Evolutionary conservation across 148 eudicot genomes (phyloP).

Genomic region (Amaranthus palmeri): DNA sequence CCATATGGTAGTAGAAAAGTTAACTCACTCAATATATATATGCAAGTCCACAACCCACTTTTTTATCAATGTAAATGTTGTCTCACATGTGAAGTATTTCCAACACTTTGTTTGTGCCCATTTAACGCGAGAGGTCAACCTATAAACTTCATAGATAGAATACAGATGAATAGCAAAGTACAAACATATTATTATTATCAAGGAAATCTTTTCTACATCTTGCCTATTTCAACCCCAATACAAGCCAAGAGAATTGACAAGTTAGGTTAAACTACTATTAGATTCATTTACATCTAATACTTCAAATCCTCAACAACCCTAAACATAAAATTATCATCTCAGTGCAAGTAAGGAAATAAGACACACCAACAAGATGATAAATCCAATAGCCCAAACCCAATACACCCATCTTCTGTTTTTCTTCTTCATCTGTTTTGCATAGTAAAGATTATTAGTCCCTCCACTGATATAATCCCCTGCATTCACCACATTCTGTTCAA

Average conservation of each 20-base stretch:
- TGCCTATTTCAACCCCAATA: neutral
- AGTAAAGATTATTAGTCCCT: slow-evolving; percentile 45
- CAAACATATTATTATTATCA: neutral
- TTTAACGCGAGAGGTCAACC: neutral
- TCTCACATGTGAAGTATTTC: too few relatives aligned
- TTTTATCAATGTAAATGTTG: too few relatives aligned
- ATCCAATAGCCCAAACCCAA: slow-evolving; percentile 45
- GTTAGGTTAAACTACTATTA: neutral
- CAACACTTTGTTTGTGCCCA: too few relatives aligned
- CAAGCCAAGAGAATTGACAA: slow-evolving; percentile 16
- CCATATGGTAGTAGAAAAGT: too few relatives aligned
- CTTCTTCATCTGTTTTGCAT: slow-evolving; percentile 77
- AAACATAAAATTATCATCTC: slow-evolving; percentile 6
- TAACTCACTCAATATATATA: too few relatives aligned
- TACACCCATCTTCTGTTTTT: slow-evolving; percentile 34
- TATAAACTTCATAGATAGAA: neutral
- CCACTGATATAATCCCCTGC: slow-evolving; percentile 53
- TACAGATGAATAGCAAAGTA: neutral
- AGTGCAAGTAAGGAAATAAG: slow-evolving; percentile 39
- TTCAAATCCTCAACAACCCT: neutral
- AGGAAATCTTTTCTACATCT: neutral
- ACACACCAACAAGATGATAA: slow-evolving; percentile 53
- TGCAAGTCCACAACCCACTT: too few relatives aligned
- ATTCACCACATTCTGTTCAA: slow-evolving; percentile 62
- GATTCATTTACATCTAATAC: slow-evolving; percentile 3